These are phyloP conservation scores for Iris pallida DNA, from an alignment of 116 monocot genomes.

Conservation along the genomic window DNA sequence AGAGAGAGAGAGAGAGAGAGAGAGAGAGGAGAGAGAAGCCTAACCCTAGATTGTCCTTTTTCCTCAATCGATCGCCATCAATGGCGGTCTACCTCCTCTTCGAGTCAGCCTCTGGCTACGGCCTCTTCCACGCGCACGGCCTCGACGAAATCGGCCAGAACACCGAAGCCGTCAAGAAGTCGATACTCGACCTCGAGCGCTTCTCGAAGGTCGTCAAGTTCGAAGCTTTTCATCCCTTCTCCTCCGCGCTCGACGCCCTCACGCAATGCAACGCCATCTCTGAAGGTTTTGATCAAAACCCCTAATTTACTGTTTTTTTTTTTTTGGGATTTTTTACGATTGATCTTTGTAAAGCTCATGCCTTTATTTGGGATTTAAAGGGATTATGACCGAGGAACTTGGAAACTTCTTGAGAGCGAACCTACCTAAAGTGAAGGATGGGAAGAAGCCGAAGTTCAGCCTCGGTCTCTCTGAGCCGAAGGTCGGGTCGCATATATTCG, in stretches of 20 bases:
- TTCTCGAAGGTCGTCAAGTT: slow-evolving; percentile 76
- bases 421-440: slow-evolving; percentile 67
- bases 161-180: slow-evolving; percentile 59
- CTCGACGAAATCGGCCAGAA: slow-evolving; percentile 87
- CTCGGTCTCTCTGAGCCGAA: slow-evolving; percentile 78
- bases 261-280: slow-evolving; percentile 91
- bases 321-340: not conserved
- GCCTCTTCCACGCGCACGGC: slow-evolving; percentile 72
- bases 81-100: slow-evolving; percentile 80
- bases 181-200: slow-evolving; percentile 62
- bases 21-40: too few relatives aligned
- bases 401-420: slow-evolving; percentile 72
- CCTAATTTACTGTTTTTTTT: not conserved
- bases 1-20: too few relatives aligned
- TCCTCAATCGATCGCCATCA: not conserved
- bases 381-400: slow-evolving; percentile 78
- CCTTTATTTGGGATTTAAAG: slow-evolving; percentile 14
- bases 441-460: slow-evolving; percentile 80
- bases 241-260: slow-evolving; percentile 78
- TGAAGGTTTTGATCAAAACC: slow-evolving; percentile 32
- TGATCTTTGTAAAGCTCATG: too few relatives aligned
- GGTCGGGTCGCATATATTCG: slow-evolving; percentile 76
- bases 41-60: not conserved
- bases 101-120: slow-evolving; percentile 73
- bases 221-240: slow-evolving; percentile 73